Evolutionary conservation across 495 filamentous ascomycete genomes (phyloP).

Genomic region (Penicillium ucsense): DNA sequence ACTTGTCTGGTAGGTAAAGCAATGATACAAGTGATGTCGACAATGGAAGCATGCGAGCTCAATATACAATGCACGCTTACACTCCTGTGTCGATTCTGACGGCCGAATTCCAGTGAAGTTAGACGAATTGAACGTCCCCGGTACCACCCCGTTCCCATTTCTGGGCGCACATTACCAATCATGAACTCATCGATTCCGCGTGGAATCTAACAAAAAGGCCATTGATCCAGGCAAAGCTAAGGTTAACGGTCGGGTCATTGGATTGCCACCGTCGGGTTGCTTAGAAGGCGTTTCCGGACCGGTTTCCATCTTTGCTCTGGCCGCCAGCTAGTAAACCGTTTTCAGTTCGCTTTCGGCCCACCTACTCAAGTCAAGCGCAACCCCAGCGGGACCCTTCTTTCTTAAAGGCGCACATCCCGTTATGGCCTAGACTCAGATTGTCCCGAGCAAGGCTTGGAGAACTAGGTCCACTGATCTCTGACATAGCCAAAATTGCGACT

Average conservation of each 20-base stretch:
- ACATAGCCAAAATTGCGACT: neutral
- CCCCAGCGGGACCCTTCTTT: neutral
- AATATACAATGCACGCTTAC: no score
- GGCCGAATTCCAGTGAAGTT: neutral
- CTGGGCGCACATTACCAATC: constrained; percentile 2
- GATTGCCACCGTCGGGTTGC: neutral
- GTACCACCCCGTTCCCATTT: neutral
- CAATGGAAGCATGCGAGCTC: no score
- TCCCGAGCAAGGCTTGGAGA: neutral
- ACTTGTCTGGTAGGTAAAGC: no score
- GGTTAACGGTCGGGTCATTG: neutral
- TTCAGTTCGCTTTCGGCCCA: neutral
- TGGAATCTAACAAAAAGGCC: neutral
- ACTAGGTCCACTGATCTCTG: neutral
- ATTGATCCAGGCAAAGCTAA: neutral
- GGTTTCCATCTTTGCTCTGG: neutral
- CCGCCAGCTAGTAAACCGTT: constrained; percentile 1
- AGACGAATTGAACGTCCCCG: neutral
- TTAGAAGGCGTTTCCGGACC: neutral
- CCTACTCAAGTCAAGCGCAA: neutral
- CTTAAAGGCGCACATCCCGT: neutral
- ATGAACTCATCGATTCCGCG: neutral
- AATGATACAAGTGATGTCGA: no score
- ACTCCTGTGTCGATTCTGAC: constrained; percentile 1
- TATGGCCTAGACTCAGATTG: neutral